These are phyloP conservation scores for Lactarius hatsudake DNA, from an alignment of 768 basidiomycete genomes.

Conservation along the genomic window DNA sequence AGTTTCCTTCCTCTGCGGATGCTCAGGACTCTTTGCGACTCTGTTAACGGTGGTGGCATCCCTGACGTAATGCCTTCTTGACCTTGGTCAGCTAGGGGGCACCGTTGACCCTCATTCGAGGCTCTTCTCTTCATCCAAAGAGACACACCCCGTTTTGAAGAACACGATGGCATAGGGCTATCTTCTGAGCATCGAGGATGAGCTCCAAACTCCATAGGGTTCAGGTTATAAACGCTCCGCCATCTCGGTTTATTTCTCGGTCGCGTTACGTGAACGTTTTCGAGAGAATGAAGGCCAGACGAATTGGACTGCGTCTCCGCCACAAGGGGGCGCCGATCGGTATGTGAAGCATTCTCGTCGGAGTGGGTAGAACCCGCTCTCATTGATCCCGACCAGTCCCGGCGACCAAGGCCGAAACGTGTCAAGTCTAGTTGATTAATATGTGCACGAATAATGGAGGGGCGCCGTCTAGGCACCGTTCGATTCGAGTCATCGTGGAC, in stretches of 20 bases:
- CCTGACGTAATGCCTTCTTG: constrained; percentile 9
- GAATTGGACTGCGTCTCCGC: constrained; percentile 20
- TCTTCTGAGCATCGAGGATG: background rate
- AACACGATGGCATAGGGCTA: background rate
- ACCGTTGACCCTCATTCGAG: constrained; percentile 7
- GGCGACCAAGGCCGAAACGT: constrained; percentile 3
- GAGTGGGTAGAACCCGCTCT: background rate
- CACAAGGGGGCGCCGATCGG: background rate
- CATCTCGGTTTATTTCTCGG: constrained; percentile 13
- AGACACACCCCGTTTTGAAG: constrained; percentile 35
- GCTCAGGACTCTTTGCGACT: constrained; percentile 40
- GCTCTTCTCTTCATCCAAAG: constrained; percentile 30
- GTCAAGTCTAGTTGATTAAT: background rate
- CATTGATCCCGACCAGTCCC: constrained; percentile 4
- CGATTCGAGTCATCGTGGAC: background rate
- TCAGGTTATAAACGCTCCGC: constrained; percentile 9
- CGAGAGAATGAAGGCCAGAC: background rate
- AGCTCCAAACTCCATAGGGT: background rate
- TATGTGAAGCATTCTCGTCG: background rate
- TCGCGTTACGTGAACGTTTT: background rate
- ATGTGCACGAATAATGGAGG: background rate
- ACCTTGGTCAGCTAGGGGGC: background rate
- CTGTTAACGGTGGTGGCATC: constrained; percentile 26
- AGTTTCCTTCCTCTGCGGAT: constrained; percentile 51
- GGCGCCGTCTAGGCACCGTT: background rate